A percentile compares a stretch with the other conserved stretches of the same genome.
phyloP scores from a whole-genome alignment of 2,329 filamentous ascomycete genomes.

The Zymoseptoria crescenta region DNA sequence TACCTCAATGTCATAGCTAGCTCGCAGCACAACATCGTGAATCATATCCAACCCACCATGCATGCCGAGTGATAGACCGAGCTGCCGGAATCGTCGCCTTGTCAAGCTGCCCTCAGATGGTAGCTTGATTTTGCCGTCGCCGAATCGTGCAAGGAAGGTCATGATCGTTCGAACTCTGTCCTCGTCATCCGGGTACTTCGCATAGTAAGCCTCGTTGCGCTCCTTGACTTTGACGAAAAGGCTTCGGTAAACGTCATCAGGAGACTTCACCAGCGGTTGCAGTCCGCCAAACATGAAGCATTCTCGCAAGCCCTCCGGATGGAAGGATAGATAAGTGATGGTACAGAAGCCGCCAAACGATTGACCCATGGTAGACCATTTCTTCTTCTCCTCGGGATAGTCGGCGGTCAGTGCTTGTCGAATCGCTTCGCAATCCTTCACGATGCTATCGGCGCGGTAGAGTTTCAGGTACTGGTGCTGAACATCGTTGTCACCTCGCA shows the following conservation, averaged over 20 bases:
- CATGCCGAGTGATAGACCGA: slow-evolving; percentile 70
- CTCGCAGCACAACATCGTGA: slow-evolving; percentile 65
- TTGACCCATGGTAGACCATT: slow-evolving; percentile 84
- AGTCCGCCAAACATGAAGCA: slow-evolving; percentile 77
- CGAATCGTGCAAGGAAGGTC: slow-evolving; percentile 50
- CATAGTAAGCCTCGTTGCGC: slow-evolving; percentile 72
- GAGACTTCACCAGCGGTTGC: slow-evolving; percentile 62
- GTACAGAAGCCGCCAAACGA: slow-evolving; percentile 86
- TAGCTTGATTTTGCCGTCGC: slow-evolving; percentile 53
- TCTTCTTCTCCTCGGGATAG: slow-evolving; percentile 60
- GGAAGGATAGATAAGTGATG: slow-evolving; percentile 75
- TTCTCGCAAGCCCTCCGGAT: slow-evolving; percentile 69
- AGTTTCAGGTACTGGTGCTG: slow-evolving; percentile 75
- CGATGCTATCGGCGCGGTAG: slow-evolving; percentile 85
- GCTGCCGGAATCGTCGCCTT: slow-evolving; percentile 63
- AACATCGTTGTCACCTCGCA: slow-evolving; percentile 53
- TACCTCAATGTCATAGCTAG: slow-evolving; percentile 60
- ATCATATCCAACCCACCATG: slow-evolving; percentile 69
- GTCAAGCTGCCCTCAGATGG: slow-evolving; percentile 68
- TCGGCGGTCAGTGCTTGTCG: slow-evolving; percentile 64
- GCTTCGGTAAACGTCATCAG: slow-evolving; percentile 67
- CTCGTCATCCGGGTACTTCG: slow-evolving; percentile 76
- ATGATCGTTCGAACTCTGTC: slow-evolving; percentile 59
- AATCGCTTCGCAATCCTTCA: slow-evolving; percentile 81
- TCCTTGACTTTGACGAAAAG: slow-evolving; percentile 62